Evolutionary conservation across 495 filamentous ascomycete species (phyloP).

Genomic region (Sordaria brevicollis): DNA sequence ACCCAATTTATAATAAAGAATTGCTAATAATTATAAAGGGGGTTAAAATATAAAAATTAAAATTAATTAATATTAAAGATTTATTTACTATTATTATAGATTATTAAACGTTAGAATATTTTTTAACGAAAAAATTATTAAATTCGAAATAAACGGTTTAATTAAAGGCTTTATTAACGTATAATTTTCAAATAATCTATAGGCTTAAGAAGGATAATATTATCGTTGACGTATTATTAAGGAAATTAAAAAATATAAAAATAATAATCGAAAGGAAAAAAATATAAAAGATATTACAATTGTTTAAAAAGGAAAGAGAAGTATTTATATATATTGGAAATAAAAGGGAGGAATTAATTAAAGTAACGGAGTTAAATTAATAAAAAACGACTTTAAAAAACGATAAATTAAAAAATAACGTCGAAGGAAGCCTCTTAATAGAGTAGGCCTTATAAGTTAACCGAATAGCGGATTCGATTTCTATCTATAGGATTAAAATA

Average conservation of each 20-base stretch:
- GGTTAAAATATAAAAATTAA: background rate
- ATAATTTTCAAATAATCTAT: slow-evolving; percentile 1
- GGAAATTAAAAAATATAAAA: background rate
- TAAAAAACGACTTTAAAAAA: too few species aligned
- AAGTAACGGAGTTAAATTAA: too few species aligned
- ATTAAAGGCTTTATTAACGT: background rate
- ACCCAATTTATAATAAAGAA: too few species aligned
- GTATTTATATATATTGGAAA: too few species aligned
- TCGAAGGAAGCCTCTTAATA: too few species aligned
- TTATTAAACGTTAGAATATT: background rate
- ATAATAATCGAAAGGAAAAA: too few species aligned
- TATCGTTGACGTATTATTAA: background rate
- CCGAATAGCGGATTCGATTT: background rate
- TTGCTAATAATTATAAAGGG: background rate
- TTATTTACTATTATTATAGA: background rate
- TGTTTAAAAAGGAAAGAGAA: too few species aligned
- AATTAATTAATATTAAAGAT: background rate
- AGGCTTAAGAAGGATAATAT: background rate
- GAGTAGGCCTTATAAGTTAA: too few species aligned
- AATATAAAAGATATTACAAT: too few species aligned
- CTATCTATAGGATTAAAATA: background rate
- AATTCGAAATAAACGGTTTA: background rate
- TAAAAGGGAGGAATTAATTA: too few species aligned
- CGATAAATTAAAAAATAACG: too few species aligned
- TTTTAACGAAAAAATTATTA: background rate